Evolutionary conservation across 768 basidiomycete species (phyloP), one percentile per base, ranked within the genome.

Genomic region (Suillus spraguei): DNA sequence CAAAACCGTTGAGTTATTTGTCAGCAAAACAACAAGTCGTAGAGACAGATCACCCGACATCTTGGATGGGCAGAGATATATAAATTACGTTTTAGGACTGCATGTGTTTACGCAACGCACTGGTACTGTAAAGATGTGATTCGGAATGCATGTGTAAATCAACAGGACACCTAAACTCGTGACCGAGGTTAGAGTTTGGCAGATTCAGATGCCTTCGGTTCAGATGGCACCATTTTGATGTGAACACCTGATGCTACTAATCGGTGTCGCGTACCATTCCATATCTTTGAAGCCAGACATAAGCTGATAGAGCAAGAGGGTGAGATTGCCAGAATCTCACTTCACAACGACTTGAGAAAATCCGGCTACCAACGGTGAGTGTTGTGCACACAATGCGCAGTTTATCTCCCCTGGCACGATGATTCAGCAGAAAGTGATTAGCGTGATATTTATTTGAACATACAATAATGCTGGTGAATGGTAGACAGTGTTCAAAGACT

Each of bases 211-310:
- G 20, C 41, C 20, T 24, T 62, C 44, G 65, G 63, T 28, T 55
- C 9, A 10, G 84, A 83, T 1, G 85, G 80, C 24, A 74, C 68
- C 85, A 87, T 86, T 65, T 85, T 87, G 60, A 82, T 77, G 54
- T 87, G 86, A 1, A 82, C 78, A 1, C 83, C 86, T 1, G 86
- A 85, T 7, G 80, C 82, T 10, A 85, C 82, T 5, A 88, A 74
- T 13, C 84, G 81, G 64, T 80, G 82, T 63, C 80, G 75, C 1
- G 82, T 85, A 16, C 71, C 72, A 61, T 83, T 86, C 87, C 87
- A 87, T 46, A 88, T 81, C 87, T 87, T 52, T 16, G 10, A 56
- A 39, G 55, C 3, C 10, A 56, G 49, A 24, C 11, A 55, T 44
- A 11, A 42, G 28, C 28, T 50, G 39, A 46, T 39, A 3, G 16